phyloP scores from a whole-genome alignment of 2,329 filamentous ascomycete genomes.

The Claviceps sp. region DNA sequence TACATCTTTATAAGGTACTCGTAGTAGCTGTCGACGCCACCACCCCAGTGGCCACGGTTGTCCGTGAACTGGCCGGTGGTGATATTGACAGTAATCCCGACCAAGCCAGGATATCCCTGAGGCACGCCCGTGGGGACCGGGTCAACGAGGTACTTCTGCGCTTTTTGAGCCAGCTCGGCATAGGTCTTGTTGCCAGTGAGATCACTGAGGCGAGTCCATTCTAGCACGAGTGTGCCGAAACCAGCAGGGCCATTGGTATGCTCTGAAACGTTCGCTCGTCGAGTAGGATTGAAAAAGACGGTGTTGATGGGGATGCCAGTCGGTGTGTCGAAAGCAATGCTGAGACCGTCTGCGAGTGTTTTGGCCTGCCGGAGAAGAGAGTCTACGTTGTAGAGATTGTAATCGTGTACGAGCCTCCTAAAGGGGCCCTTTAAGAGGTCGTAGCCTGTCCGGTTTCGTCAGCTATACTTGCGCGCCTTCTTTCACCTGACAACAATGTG shows the following conservation, averaged over 20 bases:
- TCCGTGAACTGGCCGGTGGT: conserved; percentile 53
- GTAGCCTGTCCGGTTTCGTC: conserved; percentile 33
- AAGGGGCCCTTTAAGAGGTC: conserved; percentile 60
- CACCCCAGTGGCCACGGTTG: conserved; percentile 59
- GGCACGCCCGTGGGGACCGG: conserved; percentile 33
- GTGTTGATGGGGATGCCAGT: conserved; percentile 62
- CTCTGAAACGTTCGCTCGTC: conserved; percentile 31
- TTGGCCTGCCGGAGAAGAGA: conserved; percentile 52
- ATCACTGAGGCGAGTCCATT: conserved; percentile 73
- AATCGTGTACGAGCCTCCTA: conserved; percentile 29
- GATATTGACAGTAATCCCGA: conserved; percentile 56
- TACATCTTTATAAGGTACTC: conserved; percentile 91
- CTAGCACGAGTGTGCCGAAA: conserved; percentile 64
- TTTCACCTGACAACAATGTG: too few relatives aligned
- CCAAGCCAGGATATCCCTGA: conserved; percentile 64
- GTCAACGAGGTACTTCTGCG: conserved; percentile 55
- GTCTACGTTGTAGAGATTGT: conserved; percentile 30
- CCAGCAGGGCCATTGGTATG: conserved; percentile 60
- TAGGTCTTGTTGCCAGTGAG: conserved; percentile 57
- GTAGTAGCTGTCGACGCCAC: conserved; percentile 69
- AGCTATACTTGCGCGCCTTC: too few relatives aligned
- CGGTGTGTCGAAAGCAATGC: conserved; percentile 64
- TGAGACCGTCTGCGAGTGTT: conserved; percentile 57
- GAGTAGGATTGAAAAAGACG: conserved; percentile 43
- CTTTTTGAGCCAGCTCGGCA: conserved; percentile 50